Conservation (phyloP, 2,329 filamentous ascomycete genomes). For the Aspergillus carbonarius region DNA sequence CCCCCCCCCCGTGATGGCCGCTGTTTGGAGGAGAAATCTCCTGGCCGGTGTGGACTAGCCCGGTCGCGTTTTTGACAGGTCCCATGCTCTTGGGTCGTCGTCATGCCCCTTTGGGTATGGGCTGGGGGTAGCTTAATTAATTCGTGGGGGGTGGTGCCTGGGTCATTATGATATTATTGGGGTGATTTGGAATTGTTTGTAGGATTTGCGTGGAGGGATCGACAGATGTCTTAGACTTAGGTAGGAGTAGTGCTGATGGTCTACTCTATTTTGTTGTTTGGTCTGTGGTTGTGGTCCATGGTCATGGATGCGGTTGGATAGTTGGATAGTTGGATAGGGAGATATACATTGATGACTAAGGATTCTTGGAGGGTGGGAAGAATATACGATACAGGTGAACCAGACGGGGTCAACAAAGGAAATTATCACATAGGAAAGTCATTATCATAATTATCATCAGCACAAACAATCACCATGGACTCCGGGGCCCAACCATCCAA, state of each 20-base stretch:
- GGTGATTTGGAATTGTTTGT: constrained; percentile 5
- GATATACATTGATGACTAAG: too few species aligned
- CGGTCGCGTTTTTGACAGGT: constrained; percentile 3
- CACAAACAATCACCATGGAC: constrained; percentile 30
- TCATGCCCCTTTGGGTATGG: not conserved
- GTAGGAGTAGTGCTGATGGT: not conserved
- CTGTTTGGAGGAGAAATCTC: not conserved
- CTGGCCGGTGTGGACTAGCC: too few species aligned
- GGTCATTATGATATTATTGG: too few species aligned
- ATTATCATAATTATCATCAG: constrained; percentile 15
- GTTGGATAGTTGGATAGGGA: not conserved
- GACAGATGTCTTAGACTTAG: not conserved
- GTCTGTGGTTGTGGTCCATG: too few species aligned
- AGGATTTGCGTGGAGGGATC: not conserved
- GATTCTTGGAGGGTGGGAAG: too few species aligned
- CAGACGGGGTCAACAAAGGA: not conserved
- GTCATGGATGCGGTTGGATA: not conserved
- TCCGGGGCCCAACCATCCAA: constrained; percentile 86
- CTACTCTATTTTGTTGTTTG: too few species aligned
- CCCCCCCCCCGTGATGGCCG: not conserved
- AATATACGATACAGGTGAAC: not conserved
- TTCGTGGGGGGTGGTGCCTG: not conserved
- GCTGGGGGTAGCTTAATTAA: not conserved
- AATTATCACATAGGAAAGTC: constrained; percentile 24
- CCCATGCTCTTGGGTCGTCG: not conserved